These are phyloP conservation scores for Pharus latifolius DNA, from an alignment of 176 grass and related monocot genomes.

Conservation along the genomic window DNA sequence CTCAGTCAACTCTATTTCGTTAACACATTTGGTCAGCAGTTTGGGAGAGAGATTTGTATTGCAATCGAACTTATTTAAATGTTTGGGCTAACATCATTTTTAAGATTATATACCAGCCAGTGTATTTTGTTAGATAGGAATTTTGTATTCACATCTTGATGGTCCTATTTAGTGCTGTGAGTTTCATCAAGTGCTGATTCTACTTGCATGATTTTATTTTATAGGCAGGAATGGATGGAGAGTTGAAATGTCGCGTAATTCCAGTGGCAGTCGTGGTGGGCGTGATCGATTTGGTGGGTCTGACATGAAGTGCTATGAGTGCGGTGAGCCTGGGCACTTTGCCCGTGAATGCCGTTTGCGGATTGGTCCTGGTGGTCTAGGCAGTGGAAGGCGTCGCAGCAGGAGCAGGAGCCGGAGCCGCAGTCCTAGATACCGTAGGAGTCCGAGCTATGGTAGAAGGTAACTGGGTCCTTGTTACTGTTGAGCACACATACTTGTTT, in stretches of 20 bases:
- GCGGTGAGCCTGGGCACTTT: conserved; percentile 80
- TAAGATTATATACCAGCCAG: not conserved
- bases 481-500: not conserved
- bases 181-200: not conserved
- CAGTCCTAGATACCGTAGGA: conserved; percentile 68
- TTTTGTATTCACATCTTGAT: not conserved
- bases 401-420: conserved; percentile 41
- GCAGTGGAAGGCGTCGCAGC: conserved; percentile 62
- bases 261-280: conserved; percentile 34
- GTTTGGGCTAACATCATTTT: not conserved
- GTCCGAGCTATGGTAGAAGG: conserved; percentile 89
- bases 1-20: not conserved
- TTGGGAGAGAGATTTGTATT: not conserved
- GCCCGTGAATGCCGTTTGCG: conserved; percentile 71
- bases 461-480: conserved; percentile 5
- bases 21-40: not conserved
- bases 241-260: conserved; percentile 64
- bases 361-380: conserved; percentile 61
- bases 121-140: not conserved
- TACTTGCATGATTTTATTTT: not conserved
- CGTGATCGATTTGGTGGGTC: conserved; percentile 52
- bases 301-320: conserved; percentile 80
- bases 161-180: not conserved
- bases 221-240: conserved; percentile 84
- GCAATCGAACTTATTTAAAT: not conserved